phyloP scores from a whole-genome alignment of 257 asterid species.

The Salvia splendens region DNA sequence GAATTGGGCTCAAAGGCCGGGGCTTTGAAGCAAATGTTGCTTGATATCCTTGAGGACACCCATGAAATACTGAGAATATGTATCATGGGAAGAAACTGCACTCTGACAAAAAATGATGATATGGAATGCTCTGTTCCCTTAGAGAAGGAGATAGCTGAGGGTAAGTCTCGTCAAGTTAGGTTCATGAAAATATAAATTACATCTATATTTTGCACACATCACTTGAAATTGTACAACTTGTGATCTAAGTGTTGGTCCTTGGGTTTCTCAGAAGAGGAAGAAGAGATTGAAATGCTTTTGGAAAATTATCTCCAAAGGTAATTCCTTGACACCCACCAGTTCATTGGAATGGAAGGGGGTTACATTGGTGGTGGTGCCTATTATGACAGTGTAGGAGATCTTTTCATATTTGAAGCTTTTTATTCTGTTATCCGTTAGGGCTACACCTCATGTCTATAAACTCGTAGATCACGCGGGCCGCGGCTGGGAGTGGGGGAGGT shows the following conservation, averaged over 20 bases:
- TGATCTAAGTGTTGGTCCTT: conserved; percentile 29
- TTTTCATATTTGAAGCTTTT: conserved; percentile 3
- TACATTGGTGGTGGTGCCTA: background rate
- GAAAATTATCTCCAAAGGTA: conserved; percentile 98
- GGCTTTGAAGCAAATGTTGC: conserved; percentile 93
- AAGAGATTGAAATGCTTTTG: conserved; percentile 98
- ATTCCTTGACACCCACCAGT: conserved; percentile 13
- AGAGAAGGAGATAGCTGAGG: conserved; percentile 91
- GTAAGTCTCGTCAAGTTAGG: conserved; percentile 40
- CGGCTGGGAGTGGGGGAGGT: too few relatives aligned
- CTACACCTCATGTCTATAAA: background rate
- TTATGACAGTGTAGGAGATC: conserved; percentile 18
- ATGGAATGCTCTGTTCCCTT: conserved; percentile 74
- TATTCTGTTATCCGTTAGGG: background rate
- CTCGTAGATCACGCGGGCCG: background rate
- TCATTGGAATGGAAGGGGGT: too few relatives aligned
- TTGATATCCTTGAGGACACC: conserved; percentile 98
- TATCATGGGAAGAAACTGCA: conserved; percentile 91
- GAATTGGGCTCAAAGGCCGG: conserved; percentile 96
- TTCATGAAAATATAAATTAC: conserved; percentile 24
- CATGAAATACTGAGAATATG: conserved; percentile 90
- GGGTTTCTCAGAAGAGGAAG: conserved; percentile 84
- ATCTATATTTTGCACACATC: conserved; percentile 6
- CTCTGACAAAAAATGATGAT: conserved; percentile 59
- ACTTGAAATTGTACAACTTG: conserved; percentile 17